A percentile compares a stretch with the other conserved stretches of the same genome.
These are phyloP conservation scores for Hypoxylon trugodes DNA, from an alignment of 495 filamentous ascomycete species.

Conservation along the genomic window DNA sequence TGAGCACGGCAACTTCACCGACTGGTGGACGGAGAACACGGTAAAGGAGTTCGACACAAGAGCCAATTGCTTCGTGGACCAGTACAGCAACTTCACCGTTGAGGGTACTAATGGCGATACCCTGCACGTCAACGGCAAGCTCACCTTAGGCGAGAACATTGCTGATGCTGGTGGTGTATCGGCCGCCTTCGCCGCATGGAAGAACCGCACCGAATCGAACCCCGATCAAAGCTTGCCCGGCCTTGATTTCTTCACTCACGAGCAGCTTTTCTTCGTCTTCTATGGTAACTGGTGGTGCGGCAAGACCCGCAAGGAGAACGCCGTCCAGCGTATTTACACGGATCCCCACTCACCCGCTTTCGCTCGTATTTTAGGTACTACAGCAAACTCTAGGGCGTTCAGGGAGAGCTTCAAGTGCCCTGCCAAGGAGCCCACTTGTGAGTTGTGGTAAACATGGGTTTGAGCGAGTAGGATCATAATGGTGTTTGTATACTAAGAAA, in stretches of 20 bases:
- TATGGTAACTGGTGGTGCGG: conserved; percentile 76
- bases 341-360: conserved; percentile 72
- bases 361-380: conserved; percentile 68
- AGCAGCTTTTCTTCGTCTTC: conserved; percentile 77
- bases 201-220: conserved; percentile 57
- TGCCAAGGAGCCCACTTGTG: conserved; percentile 70
- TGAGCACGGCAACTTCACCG: conserved; percentile 68
- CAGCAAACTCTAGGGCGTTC: conserved; percentile 74
- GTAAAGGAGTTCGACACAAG: conserved; percentile 68
- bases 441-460: conserved; percentile 68
- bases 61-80: conserved; percentile 74
- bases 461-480: background rate
- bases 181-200: conserved; percentile 74
- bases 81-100: conserved; percentile 72
- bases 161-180: conserved; percentile 76
- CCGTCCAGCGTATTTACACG: conserved; percentile 63
- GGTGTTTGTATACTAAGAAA: too few relatives aligned
- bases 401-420: conserved; percentile 72
- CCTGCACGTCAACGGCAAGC: conserved; percentile 71
- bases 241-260: conserved; percentile 68
- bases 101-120: conserved; percentile 61
- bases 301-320: conserved; percentile 65
- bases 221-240: conserved; percentile 70
- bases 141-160: conserved; percentile 79
- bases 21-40: conserved; percentile 77